Evolutionary conservation across 78 protist genomes (phyloP).

Genomic region (Acrasis kona): DNA sequence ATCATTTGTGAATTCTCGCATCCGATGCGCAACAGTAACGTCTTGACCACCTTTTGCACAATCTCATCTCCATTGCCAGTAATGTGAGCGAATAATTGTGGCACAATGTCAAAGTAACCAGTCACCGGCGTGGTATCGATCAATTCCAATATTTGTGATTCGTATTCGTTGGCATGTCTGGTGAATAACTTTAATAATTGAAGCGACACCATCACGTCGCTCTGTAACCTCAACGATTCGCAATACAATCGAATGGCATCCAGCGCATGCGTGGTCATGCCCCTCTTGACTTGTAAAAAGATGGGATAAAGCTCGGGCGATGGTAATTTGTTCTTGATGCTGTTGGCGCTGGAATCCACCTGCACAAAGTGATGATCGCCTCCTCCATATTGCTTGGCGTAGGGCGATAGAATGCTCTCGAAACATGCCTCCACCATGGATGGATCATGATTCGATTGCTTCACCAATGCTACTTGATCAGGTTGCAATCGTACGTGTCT

Average conservation of each 20-base stretch:
- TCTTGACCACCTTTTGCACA: background rate
- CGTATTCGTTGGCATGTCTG: background rate
- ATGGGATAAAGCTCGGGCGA: background rate
- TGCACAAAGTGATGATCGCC: background rate
- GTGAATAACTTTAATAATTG: background rate
- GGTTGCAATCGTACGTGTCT: too few relatives aligned
- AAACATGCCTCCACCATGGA: too few relatives aligned
- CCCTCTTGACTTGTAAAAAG: background rate
- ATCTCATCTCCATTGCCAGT: background rate
- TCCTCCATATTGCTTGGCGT: background rate
- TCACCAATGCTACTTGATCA: too few relatives aligned
- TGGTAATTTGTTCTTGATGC: background rate
- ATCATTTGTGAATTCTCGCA: background rate
- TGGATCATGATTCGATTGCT: too few relatives aligned
- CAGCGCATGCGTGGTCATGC: background rate
- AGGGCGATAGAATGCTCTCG: too few relatives aligned
- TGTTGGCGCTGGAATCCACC: background rate
- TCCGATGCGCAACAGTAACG: background rate
- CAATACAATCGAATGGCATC: background rate
- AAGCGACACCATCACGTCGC: slow-evolving; percentile 10
- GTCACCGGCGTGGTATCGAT: background rate
- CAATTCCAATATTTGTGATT: background rate
- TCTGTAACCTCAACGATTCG: background rate
- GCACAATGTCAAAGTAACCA: slow-evolving; percentile 4
- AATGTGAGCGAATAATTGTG: slow-evolving; percentile 17